Base-by-base conservation (phyloP, 2,329 filamentous ascomycete genomes). In the Cladobotryum protrusum region DNA sequence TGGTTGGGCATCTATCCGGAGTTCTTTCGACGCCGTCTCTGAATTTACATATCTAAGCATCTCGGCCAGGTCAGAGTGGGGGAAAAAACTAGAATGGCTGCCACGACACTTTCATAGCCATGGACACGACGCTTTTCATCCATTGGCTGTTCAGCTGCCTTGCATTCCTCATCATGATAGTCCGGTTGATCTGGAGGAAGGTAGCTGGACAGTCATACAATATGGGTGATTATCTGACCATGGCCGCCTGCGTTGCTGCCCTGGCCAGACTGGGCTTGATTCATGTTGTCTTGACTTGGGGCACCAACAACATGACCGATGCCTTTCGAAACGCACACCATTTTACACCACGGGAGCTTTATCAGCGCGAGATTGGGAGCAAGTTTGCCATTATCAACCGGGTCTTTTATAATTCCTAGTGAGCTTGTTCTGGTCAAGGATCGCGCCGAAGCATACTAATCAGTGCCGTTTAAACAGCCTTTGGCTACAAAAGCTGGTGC, bases 221-320 rank as follows among this genome's bases (percentile, higher is more conserved):
- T 18, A n/a, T 46, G 11, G 57, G 54, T 36, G 61, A 63, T 45
- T 62, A 52, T 43, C 45, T 60, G 47, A 60, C 56, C 29, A 70
- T 75, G 68, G 72, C 70, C 48, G 65, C 67, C 8, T 70, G 68
- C 49, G 20, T 72, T 37, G 66, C 59, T 42, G 57, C 52, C 8
- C 19, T 63, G 36, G 52, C 54, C 1, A 52, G 61, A 6, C 45
- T 62, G 4, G 59, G 56, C 4, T 47, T 68, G 14, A 62, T 67
- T 24, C 62, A 67, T 45, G 62, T 69, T 15, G 64, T 67, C 42
- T 49, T 68, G 37, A 59, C 62, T 33, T 68, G 66, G 66, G 66
- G 65, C 33, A 69, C 62, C 5, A 66, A 62, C 56, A 69, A 67
- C 48, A 59, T 69, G 45, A 47, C 64, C 5, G 29, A 43, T 8